phyloP scores from a whole-genome alignment of 352 stramenopile genomes.

The Phytophthora pistaciae region DNA sequence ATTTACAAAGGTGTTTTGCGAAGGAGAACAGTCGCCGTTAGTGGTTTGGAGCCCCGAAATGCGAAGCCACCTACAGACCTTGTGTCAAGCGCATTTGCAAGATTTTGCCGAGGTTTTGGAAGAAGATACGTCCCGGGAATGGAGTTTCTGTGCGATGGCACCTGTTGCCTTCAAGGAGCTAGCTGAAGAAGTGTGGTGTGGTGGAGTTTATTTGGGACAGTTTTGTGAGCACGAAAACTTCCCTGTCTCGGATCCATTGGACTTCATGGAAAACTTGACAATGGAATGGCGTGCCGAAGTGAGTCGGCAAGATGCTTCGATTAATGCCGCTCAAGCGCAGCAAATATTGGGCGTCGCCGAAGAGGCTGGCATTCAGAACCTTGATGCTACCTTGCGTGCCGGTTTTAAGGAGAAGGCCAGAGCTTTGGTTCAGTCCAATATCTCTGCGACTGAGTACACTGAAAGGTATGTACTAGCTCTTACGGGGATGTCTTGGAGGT shows the following conservation, averaged over 20 bases:
- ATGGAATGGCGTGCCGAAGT: conserved; percentile 84
- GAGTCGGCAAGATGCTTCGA: conserved; percentile 33
- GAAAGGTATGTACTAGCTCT: conserved; percentile 44
- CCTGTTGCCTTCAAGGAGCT: conserved; percentile 92
- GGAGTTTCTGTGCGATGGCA: conserved; percentile 94
- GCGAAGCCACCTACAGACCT: conserved; percentile 88
- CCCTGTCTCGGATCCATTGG: conserved; percentile 84
- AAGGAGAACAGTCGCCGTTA: conserved; percentile 87
- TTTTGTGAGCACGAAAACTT: conserved; percentile 91
- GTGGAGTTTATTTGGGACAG: conserved; percentile 94
- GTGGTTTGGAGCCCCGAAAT: conserved; percentile 97
- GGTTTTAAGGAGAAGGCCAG: conserved; percentile 67
- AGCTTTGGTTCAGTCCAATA: conserved; percentile 39
- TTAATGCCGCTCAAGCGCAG: conserved; percentile 52
- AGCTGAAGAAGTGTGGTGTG: conserved; percentile 93
- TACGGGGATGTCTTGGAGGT: not conserved
- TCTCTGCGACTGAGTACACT: conserved; percentile 39
- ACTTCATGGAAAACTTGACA: conserved; percentile 88
- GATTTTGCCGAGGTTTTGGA: conserved; percentile 91
- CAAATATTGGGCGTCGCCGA: conserved; percentile 45
- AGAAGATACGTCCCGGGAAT: conserved; percentile 90
- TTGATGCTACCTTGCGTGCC: conserved; percentile 46
- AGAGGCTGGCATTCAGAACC: conserved; percentile 5
- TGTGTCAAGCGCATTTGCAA: conserved; percentile 92
- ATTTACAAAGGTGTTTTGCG: conserved; percentile 92